These are phyloP conservation scores for Obba rivulosa DNA, from an alignment of 768 basidiomycete species.

Conservation along the genomic window DNA sequence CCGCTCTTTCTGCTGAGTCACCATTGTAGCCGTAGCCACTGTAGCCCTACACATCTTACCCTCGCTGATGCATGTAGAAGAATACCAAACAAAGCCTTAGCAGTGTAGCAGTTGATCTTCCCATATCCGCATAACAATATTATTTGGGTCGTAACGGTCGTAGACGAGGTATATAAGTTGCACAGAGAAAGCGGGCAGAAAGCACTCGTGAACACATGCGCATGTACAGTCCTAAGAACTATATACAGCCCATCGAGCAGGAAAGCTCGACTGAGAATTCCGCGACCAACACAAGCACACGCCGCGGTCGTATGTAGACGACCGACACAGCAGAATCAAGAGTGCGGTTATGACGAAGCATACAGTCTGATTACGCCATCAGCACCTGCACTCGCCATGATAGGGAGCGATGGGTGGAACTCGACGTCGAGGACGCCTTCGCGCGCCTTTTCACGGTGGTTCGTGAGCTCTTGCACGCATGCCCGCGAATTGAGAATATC, in stretches of 20 bases:
- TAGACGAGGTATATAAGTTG: conserved; percentile 24
- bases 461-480: conserved; percentile 85
- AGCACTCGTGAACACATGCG: conserved; percentile 2
- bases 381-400: conserved; percentile 92
- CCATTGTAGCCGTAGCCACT: conserved; percentile 32
- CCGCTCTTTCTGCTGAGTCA: background rate
- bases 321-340: background rate
- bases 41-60: conserved; percentile 29
- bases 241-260: background rate
- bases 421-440: conserved; percentile 90
- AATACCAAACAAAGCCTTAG: background rate
- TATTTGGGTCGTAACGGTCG: conserved; percentile 19
- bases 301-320: background rate
- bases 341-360: conserved; percentile 62
- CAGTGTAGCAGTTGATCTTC: background rate
- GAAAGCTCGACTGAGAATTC: no score
- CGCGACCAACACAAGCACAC: background rate
- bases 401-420: conserved; percentile 76
- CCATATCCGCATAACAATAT: conserved; percentile 10
- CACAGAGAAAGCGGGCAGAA: conserved; percentile 16
- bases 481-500: conserved; percentile 74
- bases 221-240: conserved; percentile 1
- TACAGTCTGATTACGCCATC: conserved; percentile 93
- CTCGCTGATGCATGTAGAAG: no score
- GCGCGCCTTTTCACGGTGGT: conserved; percentile 82